Evolutionary conservation across 2,329 filamentous ascomycete genomes (phyloP), one percentile per base, ranked within the genome.

Genomic region (Stachybotrys chartarum): DNA sequence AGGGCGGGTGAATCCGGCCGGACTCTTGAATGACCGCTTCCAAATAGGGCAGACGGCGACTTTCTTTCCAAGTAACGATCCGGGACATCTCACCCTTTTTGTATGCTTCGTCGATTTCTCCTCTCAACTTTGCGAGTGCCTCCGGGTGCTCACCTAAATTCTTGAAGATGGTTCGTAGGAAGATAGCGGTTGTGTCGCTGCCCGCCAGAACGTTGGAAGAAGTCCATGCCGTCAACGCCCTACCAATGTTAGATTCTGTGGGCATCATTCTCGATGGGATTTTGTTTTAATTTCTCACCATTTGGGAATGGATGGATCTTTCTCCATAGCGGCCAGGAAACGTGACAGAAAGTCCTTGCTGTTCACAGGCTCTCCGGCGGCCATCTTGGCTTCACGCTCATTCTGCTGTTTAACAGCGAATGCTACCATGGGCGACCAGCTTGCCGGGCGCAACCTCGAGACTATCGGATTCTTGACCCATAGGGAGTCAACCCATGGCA

Each of bases 11-110:
- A 18, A 83, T 65, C 14, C 81, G 73, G 17, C 82, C 63, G 0
- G 76, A 75, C 61, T 83, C 80, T 53, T 80, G 80, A 45, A 83
- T 75, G 3, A 77, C 73, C 0, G 78, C 79, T 56, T 82, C 74
- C 16, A 82, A 68, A 57, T 82, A 84, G 0, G 76, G 77, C 62
- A 79, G 64, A 50, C 64, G 68, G 16, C 70, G 72, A 4, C 59
- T 70, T 58, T 73, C 72, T 32, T 67, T 73, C 61, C 70, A 77
- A 0, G 65, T 63, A 50, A 52, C 61, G 54, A 5, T 56, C 48
- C 5, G 14, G 6, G 63, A 63, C 7, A 64, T 54, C 47, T 59
- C 42, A 1, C 61, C 60, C 2, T 44, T 24, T 17, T 18, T 30
- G 1, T 50, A 50, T 30, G 62, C 60, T 0, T 48, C 52, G 0